Conservation (phyloP, 2,329 filamentous ascomycete genomes). For the Trichophyton schoenleinii region DNA sequence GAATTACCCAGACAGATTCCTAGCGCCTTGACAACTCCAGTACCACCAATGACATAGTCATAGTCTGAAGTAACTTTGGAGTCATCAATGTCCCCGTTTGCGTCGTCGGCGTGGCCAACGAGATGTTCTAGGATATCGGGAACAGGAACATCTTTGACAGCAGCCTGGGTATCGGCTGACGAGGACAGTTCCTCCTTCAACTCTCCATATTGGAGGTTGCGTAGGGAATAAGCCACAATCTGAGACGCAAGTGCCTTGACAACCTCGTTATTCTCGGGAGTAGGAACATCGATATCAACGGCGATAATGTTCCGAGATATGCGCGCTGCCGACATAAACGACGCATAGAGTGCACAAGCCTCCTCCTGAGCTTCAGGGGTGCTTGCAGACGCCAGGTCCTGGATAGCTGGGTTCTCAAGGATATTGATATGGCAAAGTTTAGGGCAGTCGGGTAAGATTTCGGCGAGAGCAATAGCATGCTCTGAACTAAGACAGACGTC, state of each 20-base stretch:
- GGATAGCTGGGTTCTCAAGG: conserved; percentile 55
- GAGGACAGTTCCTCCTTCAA: conserved; percentile 46
- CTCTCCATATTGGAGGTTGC: conserved; percentile 73
- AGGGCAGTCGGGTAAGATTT: conserved; percentile 73
- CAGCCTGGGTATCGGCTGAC: conserved; percentile 30
- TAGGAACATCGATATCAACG: conserved; percentile 82
- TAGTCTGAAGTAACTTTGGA: conserved; percentile 66
- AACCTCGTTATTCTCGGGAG: conserved; percentile 68
- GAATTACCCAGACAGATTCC: conserved; percentile 81
- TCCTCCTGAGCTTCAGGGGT: conserved; percentile 79
- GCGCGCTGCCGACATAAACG: conserved; percentile 73
- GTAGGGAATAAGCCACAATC: conserved; percentile 84
- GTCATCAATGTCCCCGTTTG: conserved; percentile 43
- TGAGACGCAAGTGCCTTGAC: conserved; percentile 87
- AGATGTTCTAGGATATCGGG: conserved; percentile 79
- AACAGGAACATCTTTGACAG: conserved; percentile 45
- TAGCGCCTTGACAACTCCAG: conserved; percentile 86
- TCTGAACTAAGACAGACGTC: conserved; percentile 75
- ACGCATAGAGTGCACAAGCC: conserved; percentile 85
- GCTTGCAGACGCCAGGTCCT: conserved; percentile 60
- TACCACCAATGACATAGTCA: conserved; percentile 91
- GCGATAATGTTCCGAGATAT: conserved; percentile 75
- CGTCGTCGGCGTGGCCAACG: conserved; percentile 55
- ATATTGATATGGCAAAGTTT: conserved; percentile 77
- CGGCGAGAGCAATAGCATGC: conserved; percentile 80